A percentile compares a stretch with the other conserved stretches of the same genome.
These are phyloP conservation scores for Dalbergia oliveri DNA, from an alignment of 306 rosid genomes.

Conservation along the genomic window DNA sequence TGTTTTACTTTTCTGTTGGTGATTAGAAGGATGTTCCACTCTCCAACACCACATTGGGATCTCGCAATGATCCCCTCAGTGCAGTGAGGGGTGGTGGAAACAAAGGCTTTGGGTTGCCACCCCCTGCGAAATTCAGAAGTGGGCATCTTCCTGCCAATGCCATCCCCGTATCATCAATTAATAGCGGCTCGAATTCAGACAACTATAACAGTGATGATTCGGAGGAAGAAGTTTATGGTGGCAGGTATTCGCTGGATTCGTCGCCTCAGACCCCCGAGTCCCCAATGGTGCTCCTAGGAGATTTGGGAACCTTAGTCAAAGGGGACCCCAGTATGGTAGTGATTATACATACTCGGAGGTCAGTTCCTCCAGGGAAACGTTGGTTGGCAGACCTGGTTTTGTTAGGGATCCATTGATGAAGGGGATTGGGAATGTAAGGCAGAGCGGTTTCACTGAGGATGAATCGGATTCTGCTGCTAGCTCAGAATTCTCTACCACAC, in stretches of 20 bases:
- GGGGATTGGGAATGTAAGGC: slow-evolving; percentile 57
- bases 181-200: slow-evolving; percentile 74
- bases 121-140: slow-evolving; percentile 86
- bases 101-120: slow-evolving; percentile 85
- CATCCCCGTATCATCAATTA: slow-evolving; percentile 49
- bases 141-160: slow-evolving; percentile 84
- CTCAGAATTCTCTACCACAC: slow-evolving; percentile 90
- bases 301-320: slow-evolving; percentile 54
- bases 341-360: slow-evolving; percentile 84
- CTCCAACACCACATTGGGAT: slow-evolving; percentile 58
- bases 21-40: slow-evolving; percentile 67
- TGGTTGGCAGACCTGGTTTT: slow-evolving; percentile 57
- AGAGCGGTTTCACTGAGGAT: slow-evolving; percentile 75
- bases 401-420: slow-evolving; percentile 50
- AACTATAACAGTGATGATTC: slow-evolving; percentile 70
- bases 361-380: slow-evolving; percentile 91
- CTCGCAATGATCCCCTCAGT: slow-evolving; percentile 67
- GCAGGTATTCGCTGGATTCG: slow-evolving; percentile 83
- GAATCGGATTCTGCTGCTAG: slow-evolving; percentile 92
- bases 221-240: slow-evolving; percentile 76
- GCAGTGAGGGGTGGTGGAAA: slow-evolving; percentile 59
- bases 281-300: slow-evolving; percentile 55
- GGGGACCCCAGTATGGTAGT: slow-evolving; percentile 59
- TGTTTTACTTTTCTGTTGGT: not conserved
- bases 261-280: slow-evolving; percentile 73